phyloP scores from a whole-genome alignment of 2,329 filamentous ascomycete genomes.

The Cytospora piceae region DNA sequence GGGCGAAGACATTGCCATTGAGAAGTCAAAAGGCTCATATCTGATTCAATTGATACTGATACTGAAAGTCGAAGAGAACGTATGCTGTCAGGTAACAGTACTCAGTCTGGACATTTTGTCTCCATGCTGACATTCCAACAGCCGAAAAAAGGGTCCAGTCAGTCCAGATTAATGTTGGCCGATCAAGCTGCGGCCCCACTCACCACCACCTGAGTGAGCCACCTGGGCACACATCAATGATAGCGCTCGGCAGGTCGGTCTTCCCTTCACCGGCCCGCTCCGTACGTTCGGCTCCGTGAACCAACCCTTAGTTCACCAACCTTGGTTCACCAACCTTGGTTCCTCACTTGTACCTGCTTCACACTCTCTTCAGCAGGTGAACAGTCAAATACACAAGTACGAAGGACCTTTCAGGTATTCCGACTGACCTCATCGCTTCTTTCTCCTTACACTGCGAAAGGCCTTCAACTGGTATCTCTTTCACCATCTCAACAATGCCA shows the following conservation, averaged over 20 bases:
- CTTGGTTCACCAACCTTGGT: too few relatives aligned
- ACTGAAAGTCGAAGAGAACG: not conserved
- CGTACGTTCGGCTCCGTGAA: not conserved
- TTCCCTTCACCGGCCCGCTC: not conserved
- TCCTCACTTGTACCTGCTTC: too few relatives aligned
- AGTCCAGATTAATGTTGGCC: not conserved
- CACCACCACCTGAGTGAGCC: too few relatives aligned
- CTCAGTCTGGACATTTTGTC: too few relatives aligned
- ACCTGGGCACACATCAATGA: too few relatives aligned
- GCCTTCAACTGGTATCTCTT: not conserved
- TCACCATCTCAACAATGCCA: not conserved
- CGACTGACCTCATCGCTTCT: not conserved
- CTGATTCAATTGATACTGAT: not conserved
- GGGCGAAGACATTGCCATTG: not conserved
- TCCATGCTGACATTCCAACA: not conserved
- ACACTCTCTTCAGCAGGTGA: not conserved
- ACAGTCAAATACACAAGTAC: too few relatives aligned
- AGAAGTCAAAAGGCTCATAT: not conserved
- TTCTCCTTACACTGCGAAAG: not conserved
- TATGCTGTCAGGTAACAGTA: too few relatives aligned
- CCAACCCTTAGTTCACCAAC: not conserved
- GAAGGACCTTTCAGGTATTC: not conserved
- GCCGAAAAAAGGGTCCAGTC: not conserved
- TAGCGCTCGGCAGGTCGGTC: not conserved
- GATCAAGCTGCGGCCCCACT: not conserved